Evolutionary conservation across 2,329 filamentous ascomycete genomes (phyloP), one percentile per base, ranked within the genome.

Genomic region (Claviceps sorghi): DNA sequence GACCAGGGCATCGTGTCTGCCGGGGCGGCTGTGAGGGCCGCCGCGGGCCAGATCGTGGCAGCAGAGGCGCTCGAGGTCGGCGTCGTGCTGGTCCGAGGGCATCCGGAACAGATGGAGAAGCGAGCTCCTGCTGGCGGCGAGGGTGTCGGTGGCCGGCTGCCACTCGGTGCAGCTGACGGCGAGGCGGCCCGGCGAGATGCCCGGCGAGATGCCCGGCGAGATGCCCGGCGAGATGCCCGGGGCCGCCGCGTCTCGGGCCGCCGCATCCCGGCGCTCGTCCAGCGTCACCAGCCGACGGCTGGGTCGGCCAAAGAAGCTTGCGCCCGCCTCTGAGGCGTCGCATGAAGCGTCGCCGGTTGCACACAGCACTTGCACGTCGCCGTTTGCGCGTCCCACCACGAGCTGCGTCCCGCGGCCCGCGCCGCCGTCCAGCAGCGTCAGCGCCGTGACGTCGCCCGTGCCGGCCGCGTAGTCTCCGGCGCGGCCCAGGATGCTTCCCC

Each of bases 371-470:
- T 70, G 64, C 5, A 80, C 58, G 19, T 73, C 64, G 1, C 77
- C 76, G 55, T 72, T 76, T 1, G 75, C 73, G 36, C 76, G 67
- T 4, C 75, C 76, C 0, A 73, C 69, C 2, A 77, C 57, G 1
- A 76, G 57, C 2, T 68, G 64, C 17, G 68, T 58, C 17, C 19
- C 15, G n/a, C n/a, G n/a, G n/a, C n/a, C n/a, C n/a, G n/a, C n/a
- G 10, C 30, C 32, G 10, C 32, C 32, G 29, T 34, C 26, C 45
- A 22, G n/a, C n/a, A 15, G 22, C 0, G 68, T 67, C 1, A 79
- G 58, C 3, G 72, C 67, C 1, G 69, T 77, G 6, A 77, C 67
- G 51, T 80, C 77, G 52, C 75, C 76, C 32, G 62, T 69, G 0
- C 75, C 76, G 1, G 70, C 60, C 15, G 54, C 52, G 54, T 73